phyloP scores from a whole-genome alignment of 2,329 filamentous ascomycete species.

The Purpureocillium lavendulum region DNA sequence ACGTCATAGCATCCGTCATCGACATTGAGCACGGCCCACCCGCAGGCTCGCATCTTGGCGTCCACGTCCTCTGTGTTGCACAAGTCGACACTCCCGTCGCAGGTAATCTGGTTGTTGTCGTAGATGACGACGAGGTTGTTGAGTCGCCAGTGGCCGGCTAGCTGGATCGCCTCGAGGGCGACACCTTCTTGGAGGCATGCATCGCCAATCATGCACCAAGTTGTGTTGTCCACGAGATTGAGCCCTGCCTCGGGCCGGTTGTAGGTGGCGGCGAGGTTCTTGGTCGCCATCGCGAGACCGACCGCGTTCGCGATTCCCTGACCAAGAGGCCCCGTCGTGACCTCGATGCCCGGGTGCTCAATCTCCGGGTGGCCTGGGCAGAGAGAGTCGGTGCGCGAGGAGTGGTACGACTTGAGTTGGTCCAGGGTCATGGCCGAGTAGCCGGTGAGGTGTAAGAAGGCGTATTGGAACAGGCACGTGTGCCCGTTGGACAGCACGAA shows the following conservation, averaged over 20 bases:
- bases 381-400: constrained; percentile 33
- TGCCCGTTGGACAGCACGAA: constrained; percentile 57
- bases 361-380: constrained; percentile 51
- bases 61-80: constrained; percentile 50
- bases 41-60: constrained; percentile 46
- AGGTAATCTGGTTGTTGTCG: constrained; percentile 54
- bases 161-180: constrained; percentile 44
- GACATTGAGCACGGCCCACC: constrained; percentile 48
- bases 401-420: constrained; percentile 46
- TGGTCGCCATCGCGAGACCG: constrained; percentile 48
- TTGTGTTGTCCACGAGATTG: constrained; percentile 40
- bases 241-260: constrained; percentile 34
- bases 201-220: constrained; percentile 50
- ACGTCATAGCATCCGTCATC: constrained; percentile 44
- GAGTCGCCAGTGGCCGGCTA: constrained; percentile 46
- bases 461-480: constrained; percentile 45
- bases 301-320: constrained; percentile 55
- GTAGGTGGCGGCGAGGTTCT: constrained; percentile 45
- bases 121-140: constrained; percentile 51
- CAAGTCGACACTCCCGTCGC: constrained; percentile 45
- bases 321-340: constrained; percentile 51
- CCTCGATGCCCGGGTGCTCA: constrained; percentile 47
- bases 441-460: constrained; percentile 42
- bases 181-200: constrained; percentile 53
- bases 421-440: constrained; percentile 48